Percentiles rank a stretch among this genome's conserved stretches.
phyloP scores from a whole-genome alignment of 345 rosid species.

The Anacardium occidentale region DNA sequence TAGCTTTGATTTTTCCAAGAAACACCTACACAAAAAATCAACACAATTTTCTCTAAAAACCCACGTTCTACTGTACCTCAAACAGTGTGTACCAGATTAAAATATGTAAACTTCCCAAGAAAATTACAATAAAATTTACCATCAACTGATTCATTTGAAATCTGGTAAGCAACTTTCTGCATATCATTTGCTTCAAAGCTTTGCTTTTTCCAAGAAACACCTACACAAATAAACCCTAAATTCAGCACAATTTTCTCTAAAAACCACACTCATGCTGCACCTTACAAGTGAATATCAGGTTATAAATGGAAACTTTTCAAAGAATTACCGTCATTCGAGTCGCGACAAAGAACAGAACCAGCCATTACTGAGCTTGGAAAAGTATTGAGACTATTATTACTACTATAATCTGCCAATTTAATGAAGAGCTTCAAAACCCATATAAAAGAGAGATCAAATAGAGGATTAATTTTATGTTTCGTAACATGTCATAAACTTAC shows the following conservation, averaged over 20 bases:
- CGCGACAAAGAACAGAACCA: slow-evolving; percentile 37
- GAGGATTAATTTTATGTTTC: not conserved
- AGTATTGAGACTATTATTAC: slow-evolving; percentile 9
- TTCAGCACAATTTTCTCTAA: not conserved
- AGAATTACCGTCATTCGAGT: slow-evolving; percentile 31
- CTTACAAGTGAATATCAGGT: no score
- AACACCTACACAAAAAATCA: slow-evolving; percentile 9
- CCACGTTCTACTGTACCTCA: no score
- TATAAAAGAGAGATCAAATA: no score
- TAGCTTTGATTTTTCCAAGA: slow-evolving; percentile 10
- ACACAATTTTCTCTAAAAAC: not conserved
- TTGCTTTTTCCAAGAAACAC: slow-evolving; percentile 11
- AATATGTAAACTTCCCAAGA: not conserved
- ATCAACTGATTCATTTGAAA: slow-evolving; percentile 15
- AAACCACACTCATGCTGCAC: no score
- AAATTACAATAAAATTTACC: slow-evolving; percentile 12
- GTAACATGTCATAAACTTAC: slow-evolving; percentile 24
- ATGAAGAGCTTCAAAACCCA: not conserved
- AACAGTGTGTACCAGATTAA: not conserved
- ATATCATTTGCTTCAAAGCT: slow-evolving; percentile 9
- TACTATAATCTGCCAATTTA: slow-evolving; percentile 22
- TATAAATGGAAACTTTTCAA: not conserved
- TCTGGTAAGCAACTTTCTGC: slow-evolving; percentile 6
- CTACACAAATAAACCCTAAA: slow-evolving; percentile 10
- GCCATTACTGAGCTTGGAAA: slow-evolving; percentile 30